Evolutionary conservation across 805 yeast species (phyloP), one percentile per base, ranked within the genome.

Genomic region (Zygosaccharomyces bailii): DNA sequence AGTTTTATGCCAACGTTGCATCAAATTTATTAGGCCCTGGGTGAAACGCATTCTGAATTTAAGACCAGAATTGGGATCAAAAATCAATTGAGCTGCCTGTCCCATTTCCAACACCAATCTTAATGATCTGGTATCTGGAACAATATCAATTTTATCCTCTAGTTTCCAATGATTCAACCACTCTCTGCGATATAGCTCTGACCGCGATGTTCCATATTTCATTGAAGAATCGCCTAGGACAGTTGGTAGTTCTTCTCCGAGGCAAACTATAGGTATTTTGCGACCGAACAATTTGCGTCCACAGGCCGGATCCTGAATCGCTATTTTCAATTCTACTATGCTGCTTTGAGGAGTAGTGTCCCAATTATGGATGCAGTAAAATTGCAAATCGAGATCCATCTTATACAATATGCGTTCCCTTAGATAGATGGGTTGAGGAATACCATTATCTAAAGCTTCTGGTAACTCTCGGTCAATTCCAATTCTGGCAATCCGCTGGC

Each of bases 1-100:
- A 8, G 59, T 30, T 25, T 49, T 45, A 11, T 42, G 45, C 51
- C 55, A 51, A 23, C 59, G 51, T 19, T 59, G 37, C 67, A 62
- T 62, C 10, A 60, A 44, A 41, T 62, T 60, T 39, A 65, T 51
- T 39, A 61, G 33, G 10, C 60, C 65, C 39, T 61, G 62, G 4
- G 50, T 45, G 31, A 59, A 60, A 42, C 50, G 52, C 53, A 58
- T 53, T 37, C 60, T 52, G 13, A 59, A 52, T 9, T 39, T 51
- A 7, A 59, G 30, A 5, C 41, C 45, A 1, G 65, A 60, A 4
- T 52, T 50, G 5, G 59, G 53, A 3, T 42, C 46, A 10, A 60
- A 44, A 11, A 57, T 44, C n/a, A 59, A 18, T 8, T 42, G 34
- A 14, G 39, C 40, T 9, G 46, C 42, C 14, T 25, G 37, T 33